phyloP scores from a whole-genome alignment of 1,139 yeast species.

The Hemisphaericaspora xylofermentans region DNA sequence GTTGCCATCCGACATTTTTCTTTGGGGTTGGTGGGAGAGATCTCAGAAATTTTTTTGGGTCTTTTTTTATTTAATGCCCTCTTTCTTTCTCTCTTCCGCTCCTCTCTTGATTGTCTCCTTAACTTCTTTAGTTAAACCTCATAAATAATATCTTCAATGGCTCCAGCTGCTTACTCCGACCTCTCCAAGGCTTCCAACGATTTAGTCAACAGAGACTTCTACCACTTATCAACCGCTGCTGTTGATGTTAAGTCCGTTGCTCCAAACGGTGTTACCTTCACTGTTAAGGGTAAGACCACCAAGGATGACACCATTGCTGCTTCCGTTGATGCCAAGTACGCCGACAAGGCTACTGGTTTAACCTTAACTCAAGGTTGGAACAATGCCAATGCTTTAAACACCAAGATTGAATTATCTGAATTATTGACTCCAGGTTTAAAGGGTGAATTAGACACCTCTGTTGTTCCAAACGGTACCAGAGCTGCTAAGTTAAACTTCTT shows the following conservation, averaged over 20 bases:
- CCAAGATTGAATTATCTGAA: conserved; percentile 91
- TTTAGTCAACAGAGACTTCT: conserved; percentile 88
- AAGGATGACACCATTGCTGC: conserved; percentile 85
- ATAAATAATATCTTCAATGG: conserved; percentile 25
- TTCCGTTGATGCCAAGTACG: conserved; percentile 86
- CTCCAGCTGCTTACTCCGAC: conserved; percentile 82
- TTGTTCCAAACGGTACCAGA: conserved; percentile 85
- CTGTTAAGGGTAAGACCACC: conserved; percentile 90
- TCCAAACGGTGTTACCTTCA: conserved; percentile 94
- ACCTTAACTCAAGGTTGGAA: conserved; percentile 98
- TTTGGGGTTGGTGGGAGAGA: too few species aligned
- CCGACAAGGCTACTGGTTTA: conserved; percentile 91
- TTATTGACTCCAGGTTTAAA: conserved; percentile 94
- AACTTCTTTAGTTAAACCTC: neutral
- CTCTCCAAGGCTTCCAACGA: conserved; percentile 89
- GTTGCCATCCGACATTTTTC: neutral
- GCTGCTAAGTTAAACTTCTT: conserved; percentile 88
- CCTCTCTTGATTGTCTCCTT: neutral
- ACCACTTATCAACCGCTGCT: conserved; percentile 84
- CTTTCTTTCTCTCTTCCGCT: neutral
- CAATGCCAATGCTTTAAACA: conserved; percentile 86
- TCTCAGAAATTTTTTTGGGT: too few species aligned
- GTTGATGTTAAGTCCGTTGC: conserved; percentile 90
- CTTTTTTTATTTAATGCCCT: neutral
- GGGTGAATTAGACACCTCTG: conserved; percentile 86